Evolutionary conservation across 106 monocot species (phyloP), one percentile per base, ranked within the genome.

Genomic region (Triglochin maritima): DNA sequence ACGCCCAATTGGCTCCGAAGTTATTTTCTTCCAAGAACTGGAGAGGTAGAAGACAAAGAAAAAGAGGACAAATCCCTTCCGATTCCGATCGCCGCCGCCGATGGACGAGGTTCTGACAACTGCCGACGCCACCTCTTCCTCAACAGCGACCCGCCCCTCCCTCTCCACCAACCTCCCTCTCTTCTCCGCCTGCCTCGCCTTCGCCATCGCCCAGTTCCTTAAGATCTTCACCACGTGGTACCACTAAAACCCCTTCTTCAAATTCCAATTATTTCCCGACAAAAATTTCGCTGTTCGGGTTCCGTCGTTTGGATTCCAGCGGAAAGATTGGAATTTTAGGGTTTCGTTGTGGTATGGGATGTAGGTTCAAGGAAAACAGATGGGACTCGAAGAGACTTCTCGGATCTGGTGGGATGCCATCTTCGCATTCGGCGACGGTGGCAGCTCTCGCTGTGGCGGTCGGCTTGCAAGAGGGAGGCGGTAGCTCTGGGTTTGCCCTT

Each of bases 311-410:
- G 29, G 29, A 29, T 29, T 29, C 29, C 29, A 0, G 29, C 29
- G 29, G 29, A 29, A 29, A 29, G 1, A 29, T 29, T 29, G 29
- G 29, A 29, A 29, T 29, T 29, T 29, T 29, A 29, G 29, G 0
- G 29, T 29, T 1, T 29, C 29, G 29, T 29, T 29, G 29, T 29
- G 29, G 29, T 70, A 69, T 49, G 58, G 69, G 54, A 79, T 83
- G 76, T 87, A 92, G 92, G 92, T 85, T 74, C 52, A 92, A 85
- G 73, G 88, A 93, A 68, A 93, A 88, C 62, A 88, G 81, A 79
- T 86, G 83, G 85, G 93, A 93, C 78, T 81, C 93, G 43, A 88
- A 73, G 65, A 83, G 81, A 68, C 75, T 93, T 65, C 63, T 88
- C n/a, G 83, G 72, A 6, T 93, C 93, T 57, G 93, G 88, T 56